Percentiles rank a stretch among this genome's conserved stretches.
These are phyloP conservation scores for Graphilbum sp. DNA, from an alignment of 2,329 filamentous ascomycete species.

Conservation along the genomic window DNA sequence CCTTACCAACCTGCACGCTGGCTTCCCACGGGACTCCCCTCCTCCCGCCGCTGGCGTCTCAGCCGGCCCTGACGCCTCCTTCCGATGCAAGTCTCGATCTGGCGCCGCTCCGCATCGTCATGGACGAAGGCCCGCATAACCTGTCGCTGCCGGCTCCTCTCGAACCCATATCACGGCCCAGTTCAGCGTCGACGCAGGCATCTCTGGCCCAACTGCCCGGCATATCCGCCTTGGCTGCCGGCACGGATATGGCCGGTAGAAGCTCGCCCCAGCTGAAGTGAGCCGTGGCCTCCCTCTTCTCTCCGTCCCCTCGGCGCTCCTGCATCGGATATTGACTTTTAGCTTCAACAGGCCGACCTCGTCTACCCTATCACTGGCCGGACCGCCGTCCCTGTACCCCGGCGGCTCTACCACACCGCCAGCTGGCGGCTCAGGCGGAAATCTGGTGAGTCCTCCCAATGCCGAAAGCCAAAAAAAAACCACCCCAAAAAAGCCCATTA, in stretches of 20 bases:
- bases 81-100: slow-evolving; percentile 1
- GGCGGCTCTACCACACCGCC: background rate
- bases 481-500: background rate
- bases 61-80: background rate
- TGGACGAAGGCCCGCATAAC: slow-evolving; percentile 24
- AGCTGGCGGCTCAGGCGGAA: background rate
- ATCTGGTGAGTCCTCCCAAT: slow-evolving; percentile 2
- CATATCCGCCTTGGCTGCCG: slow-evolving; percentile 27
- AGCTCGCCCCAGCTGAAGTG: slow-evolving; percentile 31
- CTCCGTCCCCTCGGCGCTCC: too few species aligned
- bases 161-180: slow-evolving; percentile 33
- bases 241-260: slow-evolving; percentile 17
- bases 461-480: too few species aligned
- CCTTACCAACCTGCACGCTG: slow-evolving; percentile 1
- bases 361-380: background rate
- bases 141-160: slow-evolving; percentile 21
- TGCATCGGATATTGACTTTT: background rate
- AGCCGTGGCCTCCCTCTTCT: slow-evolving; percentile 9
- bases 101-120: slow-evolving; percentile 3
- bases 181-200: slow-evolving; percentile 29
- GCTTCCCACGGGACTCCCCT: background rate
- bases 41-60: background rate
- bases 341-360: background rate
- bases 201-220: slow-evolving; percentile 29
- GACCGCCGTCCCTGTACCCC: background rate